Evolutionary conservation across 2,329 filamentous ascomycete genomes (phyloP).

Genomic region (Apiospora aurea): DNA sequence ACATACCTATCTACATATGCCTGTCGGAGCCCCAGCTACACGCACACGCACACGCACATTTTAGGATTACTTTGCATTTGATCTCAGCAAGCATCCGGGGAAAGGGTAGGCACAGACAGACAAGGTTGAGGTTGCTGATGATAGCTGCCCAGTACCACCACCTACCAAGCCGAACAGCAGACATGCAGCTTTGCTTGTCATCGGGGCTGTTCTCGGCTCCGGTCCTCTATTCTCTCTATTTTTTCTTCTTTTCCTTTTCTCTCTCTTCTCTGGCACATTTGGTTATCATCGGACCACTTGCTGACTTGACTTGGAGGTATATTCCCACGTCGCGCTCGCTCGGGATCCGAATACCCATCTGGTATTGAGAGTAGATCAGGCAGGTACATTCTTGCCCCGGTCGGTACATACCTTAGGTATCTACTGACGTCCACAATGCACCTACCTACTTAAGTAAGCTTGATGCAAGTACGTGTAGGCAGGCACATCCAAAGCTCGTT

Average conservation of each 20-base stretch:
- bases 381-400: no score
- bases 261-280: neutral
- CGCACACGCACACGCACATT: neutral
- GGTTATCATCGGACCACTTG: neutral
- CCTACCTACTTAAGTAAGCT: no score
- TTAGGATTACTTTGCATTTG: conserved; percentile 6
- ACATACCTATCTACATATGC: no score
- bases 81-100: conserved; percentile 8
- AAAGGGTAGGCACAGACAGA: neutral
- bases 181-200: neutral
- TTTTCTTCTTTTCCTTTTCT: no score
- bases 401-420: no score
- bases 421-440: no score
- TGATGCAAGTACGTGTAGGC: neutral
- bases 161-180: neutral
- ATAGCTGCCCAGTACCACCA: conserved; percentile 11
- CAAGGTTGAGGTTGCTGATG: neutral
- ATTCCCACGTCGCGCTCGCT: neutral
- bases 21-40: conserved; percentile 9
- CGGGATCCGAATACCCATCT: neutral
- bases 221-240: neutral
- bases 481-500: neutral
- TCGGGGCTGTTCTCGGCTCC: neutral
- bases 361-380: neutral
- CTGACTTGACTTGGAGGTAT: neutral